Conservation (phyloP, 352 stramenopile species). For the Phytophthora pinifolia region DNA sequence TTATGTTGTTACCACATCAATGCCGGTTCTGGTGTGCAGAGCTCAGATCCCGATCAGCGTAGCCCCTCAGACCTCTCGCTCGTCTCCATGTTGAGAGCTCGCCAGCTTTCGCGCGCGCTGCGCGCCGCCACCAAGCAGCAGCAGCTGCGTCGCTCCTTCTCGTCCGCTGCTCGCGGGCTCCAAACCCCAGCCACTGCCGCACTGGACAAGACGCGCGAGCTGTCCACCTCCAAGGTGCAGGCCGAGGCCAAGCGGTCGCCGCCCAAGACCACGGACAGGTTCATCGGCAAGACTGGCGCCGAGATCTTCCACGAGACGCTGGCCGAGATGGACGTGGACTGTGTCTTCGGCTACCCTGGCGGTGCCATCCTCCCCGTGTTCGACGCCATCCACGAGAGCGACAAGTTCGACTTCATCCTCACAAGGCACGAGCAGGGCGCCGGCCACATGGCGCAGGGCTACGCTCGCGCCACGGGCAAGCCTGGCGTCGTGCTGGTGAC, state of each 20-base stretch:
- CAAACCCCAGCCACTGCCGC: slow-evolving; percentile 13
- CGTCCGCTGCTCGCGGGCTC: slow-evolving; percentile 24
- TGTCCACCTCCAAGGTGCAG: slow-evolving; percentile 42
- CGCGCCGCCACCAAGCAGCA: slow-evolving; percentile 33
- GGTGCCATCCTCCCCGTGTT: slow-evolving; percentile 94
- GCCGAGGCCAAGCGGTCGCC: slow-evolving; percentile 36
- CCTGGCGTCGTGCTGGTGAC: slow-evolving; percentile 93
- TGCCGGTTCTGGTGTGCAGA: slow-evolving; percentile 19
- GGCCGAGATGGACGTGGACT: slow-evolving; percentile 87
- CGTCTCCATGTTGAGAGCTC: slow-evolving; percentile 39
- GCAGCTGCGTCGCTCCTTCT: slow-evolving; percentile 21
- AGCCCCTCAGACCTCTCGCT: neutral
- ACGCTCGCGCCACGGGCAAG: slow-evolving; percentile 81
- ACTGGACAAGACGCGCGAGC: slow-evolving; percentile 21
- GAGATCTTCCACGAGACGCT: slow-evolving; percentile 95
- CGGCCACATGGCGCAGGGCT: slow-evolving; percentile 87
- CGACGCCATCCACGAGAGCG: slow-evolving; percentile 92
- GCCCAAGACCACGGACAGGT: slow-evolving; percentile 78
- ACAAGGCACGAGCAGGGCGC: slow-evolving; percentile 83
- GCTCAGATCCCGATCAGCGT: slow-evolving; percentile 36
- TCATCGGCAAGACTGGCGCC: slow-evolving; percentile 90
- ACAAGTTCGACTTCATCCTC: slow-evolving; percentile 82
- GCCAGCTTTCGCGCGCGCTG: slow-evolving; percentile 46
- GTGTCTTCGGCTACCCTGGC: slow-evolving; percentile 94
- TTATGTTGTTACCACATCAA: slow-evolving; percentile 9